These are phyloP conservation scores for Isatis tinctoria DNA, from an alignment of 345 rosid genomes.

Conservation along the genomic window DNA sequence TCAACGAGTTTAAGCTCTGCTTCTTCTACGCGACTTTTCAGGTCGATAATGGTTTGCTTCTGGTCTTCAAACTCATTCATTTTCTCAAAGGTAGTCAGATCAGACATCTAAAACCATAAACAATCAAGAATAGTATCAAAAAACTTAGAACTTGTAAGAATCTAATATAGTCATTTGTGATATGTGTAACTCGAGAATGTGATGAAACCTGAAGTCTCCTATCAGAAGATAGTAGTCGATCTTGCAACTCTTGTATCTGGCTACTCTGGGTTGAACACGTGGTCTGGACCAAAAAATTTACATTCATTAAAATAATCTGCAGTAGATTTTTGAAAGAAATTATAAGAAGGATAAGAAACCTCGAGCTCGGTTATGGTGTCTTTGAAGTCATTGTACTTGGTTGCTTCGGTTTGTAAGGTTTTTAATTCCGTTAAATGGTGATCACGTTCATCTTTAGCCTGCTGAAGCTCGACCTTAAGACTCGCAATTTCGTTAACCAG, in stretches of 20 bases:
- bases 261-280: conserved; percentile 62
- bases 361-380: conserved; percentile 68
- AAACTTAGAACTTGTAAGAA: not conserved
- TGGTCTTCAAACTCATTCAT: conserved; percentile 70
- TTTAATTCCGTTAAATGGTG: conserved; percentile 48
- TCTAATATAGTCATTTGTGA: not conserved
- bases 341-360: conserved; percentile 37
- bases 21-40: conserved; percentile 65
- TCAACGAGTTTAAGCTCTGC: conserved; percentile 84
- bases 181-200: not conserved
- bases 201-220: conserved; percentile 57
- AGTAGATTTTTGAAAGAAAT: not conserved
- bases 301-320: conserved; percentile 2
- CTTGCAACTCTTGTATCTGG: conserved; percentile 62
- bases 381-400: conserved; percentile 63
- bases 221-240: conserved; percentile 60
- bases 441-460: conserved; percentile 67
- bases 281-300: conserved; percentile 42
- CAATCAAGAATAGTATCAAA: not conserved
- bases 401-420: conserved; percentile 46
- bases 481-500: conserved; percentile 61
- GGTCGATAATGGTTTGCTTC: conserved; percentile 59
- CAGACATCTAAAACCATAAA: conserved; percentile 54
- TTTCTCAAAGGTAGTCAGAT: conserved; percentile 67
- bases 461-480: conserved; percentile 65